Evolutionary conservation across 129 eudicot genomes (phyloP).

Genomic region (Centaurea solstitialis): DNA sequence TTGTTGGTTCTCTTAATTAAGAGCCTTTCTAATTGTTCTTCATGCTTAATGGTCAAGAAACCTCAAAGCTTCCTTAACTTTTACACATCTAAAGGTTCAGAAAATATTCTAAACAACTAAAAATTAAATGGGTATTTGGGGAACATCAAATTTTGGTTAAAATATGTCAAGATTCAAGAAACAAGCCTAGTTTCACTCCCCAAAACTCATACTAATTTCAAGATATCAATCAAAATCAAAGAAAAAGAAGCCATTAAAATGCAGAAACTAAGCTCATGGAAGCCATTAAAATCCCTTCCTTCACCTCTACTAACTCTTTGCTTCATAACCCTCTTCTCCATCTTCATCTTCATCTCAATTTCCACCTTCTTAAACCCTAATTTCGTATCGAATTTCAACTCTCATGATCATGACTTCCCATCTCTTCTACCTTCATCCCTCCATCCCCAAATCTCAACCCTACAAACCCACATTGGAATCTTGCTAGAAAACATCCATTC

Average conservation of each 20-base stretch:
- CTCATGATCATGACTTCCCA: background rate
- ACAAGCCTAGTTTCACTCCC: slow-evolving; percentile 7
- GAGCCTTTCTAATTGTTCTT: no score
- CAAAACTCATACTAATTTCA: slow-evolving; percentile 7
- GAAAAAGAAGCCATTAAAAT: slow-evolving; percentile 15
- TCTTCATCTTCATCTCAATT: background rate
- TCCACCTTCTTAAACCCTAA: slow-evolving; percentile 9
- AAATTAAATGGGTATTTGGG: slow-evolving; percentile 1
- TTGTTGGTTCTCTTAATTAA: no score
- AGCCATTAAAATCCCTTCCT: slow-evolving; percentile 28
- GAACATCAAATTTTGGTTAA: background rate
- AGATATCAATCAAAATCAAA: background rate
- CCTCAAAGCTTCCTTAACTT: slow-evolving; percentile 2
- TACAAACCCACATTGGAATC: slow-evolving; percentile 27
- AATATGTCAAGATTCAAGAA: slow-evolving; percentile 6
- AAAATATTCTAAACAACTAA: background rate
- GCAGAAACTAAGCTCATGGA: slow-evolving; percentile 21
- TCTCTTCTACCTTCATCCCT: slow-evolving; percentile 14
- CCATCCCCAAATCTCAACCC: slow-evolving; percentile 22
- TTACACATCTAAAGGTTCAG: background rate
- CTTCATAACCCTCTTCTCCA: background rate
- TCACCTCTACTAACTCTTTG: background rate
- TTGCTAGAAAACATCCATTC: slow-evolving; percentile 22
- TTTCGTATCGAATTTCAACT: background rate
- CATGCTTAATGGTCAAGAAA: no score